Evolutionary conservation across 495 filamentous ascomycete genomes (phyloP), one percentile per base, ranked within the genome.

Genomic region (Talaromyces nanjingensis): DNA sequence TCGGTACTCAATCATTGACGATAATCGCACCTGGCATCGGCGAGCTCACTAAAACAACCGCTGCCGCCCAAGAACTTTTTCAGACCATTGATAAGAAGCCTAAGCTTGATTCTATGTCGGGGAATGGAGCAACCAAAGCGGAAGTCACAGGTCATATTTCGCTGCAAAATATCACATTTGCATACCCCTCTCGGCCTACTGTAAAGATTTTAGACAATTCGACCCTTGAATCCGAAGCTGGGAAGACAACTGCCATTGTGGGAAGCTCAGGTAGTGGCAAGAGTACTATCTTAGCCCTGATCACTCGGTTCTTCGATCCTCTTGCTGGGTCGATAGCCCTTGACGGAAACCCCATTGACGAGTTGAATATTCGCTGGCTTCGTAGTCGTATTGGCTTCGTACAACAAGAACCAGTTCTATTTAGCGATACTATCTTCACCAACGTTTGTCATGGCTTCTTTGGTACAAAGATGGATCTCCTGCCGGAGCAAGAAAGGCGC

Each of bases 151-250:
- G 79, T 16, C 77, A 59, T 64, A 84, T 91, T 56, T 74, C 82
- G 0, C 77, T 90, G 18, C 66, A 78, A 42, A 74, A 88, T 59
- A 76, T 90, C 20, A 78, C 87, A 86, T 60, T 60, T 66, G 79
- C 79, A 84, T 86, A 86, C 64, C 74, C 76, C 2, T 67, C 80
- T 9, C 70, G 81, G 1, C 73, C 71, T 0, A 66, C 74, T 6
- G 60, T 71, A 3, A 64, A 62, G 24, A 73, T 82, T 12, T 68
- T 86, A 8, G 60, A 65, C 3, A 64, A 72, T 8, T 59, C 81
- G n/a, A 76, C 61, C 47, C 64, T 81, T 12, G 68, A 39, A 2
- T 72, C 84, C 56, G 68, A 68, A 11, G 64, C 72, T 1, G 73
- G 74, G 3, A 74, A 81, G 52, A 81, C 77, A 37, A 72, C 76